These are phyloP conservation scores for Spirogloea muscicola DNA, from an alignment of 139 green algal genomes.

Conservation along the genomic window DNA sequence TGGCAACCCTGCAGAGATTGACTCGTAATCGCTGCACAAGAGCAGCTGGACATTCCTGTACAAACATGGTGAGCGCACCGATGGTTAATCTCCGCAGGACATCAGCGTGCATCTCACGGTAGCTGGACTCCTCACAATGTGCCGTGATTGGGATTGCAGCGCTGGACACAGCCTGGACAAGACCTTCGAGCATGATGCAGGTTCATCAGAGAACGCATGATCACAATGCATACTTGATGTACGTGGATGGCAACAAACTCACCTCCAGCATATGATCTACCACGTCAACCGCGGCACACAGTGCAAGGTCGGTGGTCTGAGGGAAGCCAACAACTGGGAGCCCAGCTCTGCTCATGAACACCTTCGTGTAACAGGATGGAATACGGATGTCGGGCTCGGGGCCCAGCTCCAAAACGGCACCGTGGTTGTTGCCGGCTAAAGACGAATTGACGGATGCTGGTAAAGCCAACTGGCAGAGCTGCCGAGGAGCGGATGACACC, in stretches of 20 bases:
- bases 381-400: constrained; percentile 1
- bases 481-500: not conserved
- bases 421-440: not conserved
- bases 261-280: constrained; percentile 33
- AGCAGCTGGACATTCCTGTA: constrained; percentile 2
- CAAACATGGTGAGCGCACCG: not conserved
- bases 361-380: not conserved
- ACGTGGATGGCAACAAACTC: not conserved
- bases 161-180: not conserved
- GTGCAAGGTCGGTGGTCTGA: not conserved
- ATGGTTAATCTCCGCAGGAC: not conserved
- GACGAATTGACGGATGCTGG: not conserved
- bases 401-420: not conserved
- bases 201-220: not conserved
- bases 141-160: not conserved
- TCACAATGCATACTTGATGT: not conserved
- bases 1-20: constrained; percentile 55
- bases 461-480: not conserved
- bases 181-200: not conserved
- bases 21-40: constrained; percentile 51
- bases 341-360: not conserved
- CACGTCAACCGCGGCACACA: constrained; percentile 44
- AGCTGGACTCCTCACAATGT: not conserved
- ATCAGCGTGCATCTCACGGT: not conserved
- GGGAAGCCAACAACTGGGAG: constrained; percentile 5